Evolutionary conservation across 176 grass and related monocot genomes (phyloP).

Genomic region (Pontederia crassipes): DNA sequence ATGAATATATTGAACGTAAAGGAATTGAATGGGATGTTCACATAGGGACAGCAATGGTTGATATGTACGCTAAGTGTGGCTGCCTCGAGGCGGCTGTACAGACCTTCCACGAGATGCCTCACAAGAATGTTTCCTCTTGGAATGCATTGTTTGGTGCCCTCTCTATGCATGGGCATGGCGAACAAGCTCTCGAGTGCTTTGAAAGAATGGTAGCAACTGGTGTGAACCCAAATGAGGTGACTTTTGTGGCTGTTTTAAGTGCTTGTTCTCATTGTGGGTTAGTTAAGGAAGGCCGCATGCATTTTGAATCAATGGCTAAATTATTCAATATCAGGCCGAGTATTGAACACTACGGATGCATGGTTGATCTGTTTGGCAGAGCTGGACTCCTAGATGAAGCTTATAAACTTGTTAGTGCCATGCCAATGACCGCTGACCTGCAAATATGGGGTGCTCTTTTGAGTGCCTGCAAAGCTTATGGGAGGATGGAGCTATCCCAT

Average conservation of each 20-base stretch:
- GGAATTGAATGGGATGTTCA: constrained; percentile 39
- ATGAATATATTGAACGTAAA: constrained; percentile 34
- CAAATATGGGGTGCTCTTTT: constrained; percentile 37
- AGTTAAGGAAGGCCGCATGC: constrained; percentile 24
- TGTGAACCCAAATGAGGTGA: constrained; percentile 32
- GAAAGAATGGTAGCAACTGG: constrained; percentile 28
- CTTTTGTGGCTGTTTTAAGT: constrained; percentile 25
- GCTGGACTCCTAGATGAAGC: constrained; percentile 34
- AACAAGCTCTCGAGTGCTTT: constrained; percentile 23
- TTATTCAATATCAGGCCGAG: constrained; percentile 21
- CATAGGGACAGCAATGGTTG: constrained; percentile 36
- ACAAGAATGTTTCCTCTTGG: constrained; percentile 41
- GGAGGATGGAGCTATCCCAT: constrained; percentile 21
- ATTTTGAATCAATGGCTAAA: constrained; percentile 29
- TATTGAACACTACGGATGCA: constrained; percentile 48
- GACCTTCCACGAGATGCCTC: constrained; percentile 30
- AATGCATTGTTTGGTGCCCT: constrained; percentile 40
- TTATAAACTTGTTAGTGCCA: constrained; percentile 26
- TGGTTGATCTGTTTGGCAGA: constrained; percentile 46
- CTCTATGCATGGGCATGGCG: constrained; percentile 27
- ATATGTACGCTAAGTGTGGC: constrained; percentile 43
- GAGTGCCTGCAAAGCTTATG: constrained; percentile 34
- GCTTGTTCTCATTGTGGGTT: constrained; percentile 38
- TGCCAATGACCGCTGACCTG: constrained; percentile 28
- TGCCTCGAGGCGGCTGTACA: constrained; percentile 25